These are phyloP conservation scores for Penicillium sp. DNA, from an alignment of 2,329 filamentous ascomycete genomes.

Conservation along the genomic window DNA sequence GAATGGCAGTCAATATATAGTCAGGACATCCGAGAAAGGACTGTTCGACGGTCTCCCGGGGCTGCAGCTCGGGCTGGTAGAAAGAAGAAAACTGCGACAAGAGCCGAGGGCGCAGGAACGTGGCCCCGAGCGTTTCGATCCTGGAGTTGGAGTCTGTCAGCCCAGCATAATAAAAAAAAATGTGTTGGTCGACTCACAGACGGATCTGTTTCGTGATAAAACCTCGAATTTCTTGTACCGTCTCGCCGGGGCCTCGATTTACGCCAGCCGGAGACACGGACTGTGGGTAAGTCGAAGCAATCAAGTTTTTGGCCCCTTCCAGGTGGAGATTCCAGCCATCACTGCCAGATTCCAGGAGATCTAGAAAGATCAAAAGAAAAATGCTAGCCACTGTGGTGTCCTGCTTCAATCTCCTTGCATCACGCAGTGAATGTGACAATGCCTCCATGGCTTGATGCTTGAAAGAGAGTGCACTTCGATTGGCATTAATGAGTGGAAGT, in stretches of 20 bases:
- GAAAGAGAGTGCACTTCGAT: slow-evolving; percentile 32
- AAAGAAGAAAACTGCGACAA: slow-evolving; percentile 24
- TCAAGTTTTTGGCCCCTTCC: slow-evolving; percentile 32
- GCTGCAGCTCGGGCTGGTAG: slow-evolving; percentile 13
- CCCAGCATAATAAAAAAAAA: not conserved
- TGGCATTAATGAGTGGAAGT: slow-evolving; percentile 15
- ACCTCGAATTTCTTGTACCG: slow-evolving; percentile 26
- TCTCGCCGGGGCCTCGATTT: slow-evolving; percentile 25
- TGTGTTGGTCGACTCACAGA: slow-evolving; percentile 22
- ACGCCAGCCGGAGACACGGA: slow-evolving; percentile 9
- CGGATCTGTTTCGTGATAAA: slow-evolving; percentile 35
- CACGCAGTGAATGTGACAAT: slow-evolving; percentile 23
- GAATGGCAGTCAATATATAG: slow-evolving; percentile 31
- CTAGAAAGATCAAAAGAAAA: slow-evolving; percentile 35
- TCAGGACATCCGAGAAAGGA: slow-evolving; percentile 40
- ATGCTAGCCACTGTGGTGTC: slow-evolving; percentile 36
- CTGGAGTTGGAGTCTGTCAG: slow-evolving; percentile 10
- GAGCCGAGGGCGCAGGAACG: slow-evolving; percentile 33
- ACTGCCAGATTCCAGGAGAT: slow-evolving; percentile 34
- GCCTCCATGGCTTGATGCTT: slow-evolving; percentile 37
- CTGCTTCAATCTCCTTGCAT: slow-evolving; percentile 11
- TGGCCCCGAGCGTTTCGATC: slow-evolving; percentile 35
- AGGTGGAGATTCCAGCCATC: slow-evolving; percentile 36
- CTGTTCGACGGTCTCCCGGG: slow-evolving; percentile 29
- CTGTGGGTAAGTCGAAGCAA: slow-evolving; percentile 17